Evolutionary conservation across 352 stramenopile genomes (phyloP).

Genomic region (Blastocystis hominis): DNA sequence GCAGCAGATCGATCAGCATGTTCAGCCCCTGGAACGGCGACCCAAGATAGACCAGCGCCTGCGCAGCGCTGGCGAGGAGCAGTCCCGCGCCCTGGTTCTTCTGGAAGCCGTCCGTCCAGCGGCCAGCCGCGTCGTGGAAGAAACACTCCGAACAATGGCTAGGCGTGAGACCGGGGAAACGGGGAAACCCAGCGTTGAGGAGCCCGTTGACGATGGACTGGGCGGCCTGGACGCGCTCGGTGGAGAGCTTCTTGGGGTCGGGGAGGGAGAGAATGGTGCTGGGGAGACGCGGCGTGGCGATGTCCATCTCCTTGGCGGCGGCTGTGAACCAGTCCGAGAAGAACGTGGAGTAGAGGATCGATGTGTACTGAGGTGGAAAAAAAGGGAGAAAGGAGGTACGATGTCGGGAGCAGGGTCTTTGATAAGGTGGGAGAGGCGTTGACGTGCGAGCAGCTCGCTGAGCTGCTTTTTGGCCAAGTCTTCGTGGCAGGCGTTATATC

Average conservation of each 20-base stretch:
- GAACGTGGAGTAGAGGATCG: conserved; percentile 18
- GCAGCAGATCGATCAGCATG: neutral
- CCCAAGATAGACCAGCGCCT: neutral
- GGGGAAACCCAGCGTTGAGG: neutral
- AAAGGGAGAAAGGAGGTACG: neutral
- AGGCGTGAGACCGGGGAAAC: neutral
- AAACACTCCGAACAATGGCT: conserved; percentile 18
- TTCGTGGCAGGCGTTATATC: conserved; percentile 14
- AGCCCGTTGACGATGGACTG: conserved; percentile 41
- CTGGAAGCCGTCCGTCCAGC: conserved; percentile 40
- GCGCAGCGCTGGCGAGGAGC: neutral
- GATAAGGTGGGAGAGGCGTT: conserved; percentile 21
- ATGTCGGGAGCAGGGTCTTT: neutral
- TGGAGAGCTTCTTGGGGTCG: neutral
- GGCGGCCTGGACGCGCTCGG: neutral
- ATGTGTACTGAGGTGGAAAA: neutral
- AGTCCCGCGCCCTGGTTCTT: conserved; percentile 21
- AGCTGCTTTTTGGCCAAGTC: conserved; percentile 28
- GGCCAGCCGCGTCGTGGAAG: conserved; percentile 5
- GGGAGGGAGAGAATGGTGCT: conserved; percentile 8
- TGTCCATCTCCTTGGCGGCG: conserved; percentile 23
- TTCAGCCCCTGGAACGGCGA: conserved; percentile 25
- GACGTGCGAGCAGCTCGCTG: neutral
- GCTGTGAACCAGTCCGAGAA: conserved; percentile 36
- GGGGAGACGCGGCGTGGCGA: neutral